phyloP scores from a whole-genome alignment of 2,329 filamentous ascomycete genomes.

The Botrytis cinerea region DNA sequence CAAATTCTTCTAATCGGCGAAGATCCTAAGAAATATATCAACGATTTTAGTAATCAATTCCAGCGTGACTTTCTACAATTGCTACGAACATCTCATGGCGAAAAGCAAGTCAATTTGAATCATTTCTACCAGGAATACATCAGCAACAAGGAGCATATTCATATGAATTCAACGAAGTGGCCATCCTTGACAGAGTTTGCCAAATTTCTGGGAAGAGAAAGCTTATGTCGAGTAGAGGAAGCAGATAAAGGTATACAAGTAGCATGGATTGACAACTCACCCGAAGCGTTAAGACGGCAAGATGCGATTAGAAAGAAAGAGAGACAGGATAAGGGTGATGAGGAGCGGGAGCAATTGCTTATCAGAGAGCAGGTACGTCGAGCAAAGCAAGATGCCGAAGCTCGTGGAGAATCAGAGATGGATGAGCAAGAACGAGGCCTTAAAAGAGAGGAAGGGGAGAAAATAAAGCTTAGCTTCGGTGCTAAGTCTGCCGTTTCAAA shows the following conservation, averaged over 20 bases:
- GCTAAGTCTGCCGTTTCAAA: constrained; percentile 33
- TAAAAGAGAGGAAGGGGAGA: constrained; percentile 70
- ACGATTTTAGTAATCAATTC: constrained; percentile 81
- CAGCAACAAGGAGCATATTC: constrained; percentile 79
- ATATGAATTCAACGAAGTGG: constrained; percentile 95
- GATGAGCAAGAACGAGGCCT: constrained; percentile 51
- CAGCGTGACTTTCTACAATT: constrained; percentile 75
- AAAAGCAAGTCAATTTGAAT: constrained; percentile 87
- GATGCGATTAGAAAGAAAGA: constrained; percentile 84
- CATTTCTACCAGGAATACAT: constrained; percentile 97
- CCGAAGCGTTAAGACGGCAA: constrained; percentile 76
- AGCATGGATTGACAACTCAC: constrained; percentile 88
- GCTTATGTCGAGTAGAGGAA: constrained; percentile 88
- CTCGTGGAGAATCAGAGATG: constrained; percentile 46
- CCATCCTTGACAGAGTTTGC: constrained; percentile 85
- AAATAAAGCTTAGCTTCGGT: constrained; percentile 71
- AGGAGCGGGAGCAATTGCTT: constrained; percentile 81
- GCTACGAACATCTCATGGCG: constrained; percentile 80
- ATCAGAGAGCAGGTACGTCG: constrained; percentile 81
- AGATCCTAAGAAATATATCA: constrained; percentile 80
- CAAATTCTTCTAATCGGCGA: constrained; percentile 86
- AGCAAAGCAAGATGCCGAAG: constrained; percentile 63
- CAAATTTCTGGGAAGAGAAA: constrained; percentile 81
- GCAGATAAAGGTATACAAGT: constrained; percentile 84
- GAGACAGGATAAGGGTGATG: constrained; percentile 84